These are phyloP conservation scores for Paramecium primaurelia DNA, from an alignment of 73 alveolate genomes.

Conservation along the genomic window DNA sequence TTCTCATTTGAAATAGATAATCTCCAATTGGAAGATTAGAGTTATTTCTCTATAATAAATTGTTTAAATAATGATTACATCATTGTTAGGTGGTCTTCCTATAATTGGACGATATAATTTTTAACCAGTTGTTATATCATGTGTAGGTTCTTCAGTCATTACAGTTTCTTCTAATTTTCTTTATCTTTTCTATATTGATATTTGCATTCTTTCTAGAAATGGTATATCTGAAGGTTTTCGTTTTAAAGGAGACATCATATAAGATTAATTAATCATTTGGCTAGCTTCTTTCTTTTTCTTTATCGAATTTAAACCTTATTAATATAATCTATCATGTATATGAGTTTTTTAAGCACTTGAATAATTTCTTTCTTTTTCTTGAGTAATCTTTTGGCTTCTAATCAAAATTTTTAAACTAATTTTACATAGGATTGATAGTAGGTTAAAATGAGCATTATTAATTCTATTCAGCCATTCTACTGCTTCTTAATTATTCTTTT, in stretches of 20 bases:
- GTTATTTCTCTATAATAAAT: not conserved
- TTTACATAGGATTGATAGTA: not conserved
- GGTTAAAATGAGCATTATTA: not conserved
- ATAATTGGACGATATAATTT: not conserved
- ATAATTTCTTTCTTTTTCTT: not conserved
- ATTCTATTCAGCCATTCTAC: not conserved
- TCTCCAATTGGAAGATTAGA: not conserved
- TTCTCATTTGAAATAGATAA: not conserved
- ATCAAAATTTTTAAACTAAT: not conserved
- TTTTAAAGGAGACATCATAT: not conserved
- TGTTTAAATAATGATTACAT: not conserved
- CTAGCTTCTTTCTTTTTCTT: not conserved
- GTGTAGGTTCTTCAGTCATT: not conserved
- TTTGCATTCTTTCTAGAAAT: slow-evolving; percentile 28
- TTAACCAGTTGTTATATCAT: not conserved
- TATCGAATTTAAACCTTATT: not conserved
- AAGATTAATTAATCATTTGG: not conserved
- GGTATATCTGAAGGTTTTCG: not conserved
- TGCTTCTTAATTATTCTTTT: slow-evolving; percentile 10
- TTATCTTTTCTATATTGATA: not conserved
- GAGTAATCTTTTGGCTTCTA: slow-evolving; percentile 1
- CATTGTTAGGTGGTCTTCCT: not conserved
- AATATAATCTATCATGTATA: not conserved
- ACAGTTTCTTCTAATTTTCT: not conserved
- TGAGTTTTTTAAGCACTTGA: not conserved